Base-by-base conservation (phyloP, 495 filamentous ascomycete species). In the Astrothelium macrocarpum region DNA sequence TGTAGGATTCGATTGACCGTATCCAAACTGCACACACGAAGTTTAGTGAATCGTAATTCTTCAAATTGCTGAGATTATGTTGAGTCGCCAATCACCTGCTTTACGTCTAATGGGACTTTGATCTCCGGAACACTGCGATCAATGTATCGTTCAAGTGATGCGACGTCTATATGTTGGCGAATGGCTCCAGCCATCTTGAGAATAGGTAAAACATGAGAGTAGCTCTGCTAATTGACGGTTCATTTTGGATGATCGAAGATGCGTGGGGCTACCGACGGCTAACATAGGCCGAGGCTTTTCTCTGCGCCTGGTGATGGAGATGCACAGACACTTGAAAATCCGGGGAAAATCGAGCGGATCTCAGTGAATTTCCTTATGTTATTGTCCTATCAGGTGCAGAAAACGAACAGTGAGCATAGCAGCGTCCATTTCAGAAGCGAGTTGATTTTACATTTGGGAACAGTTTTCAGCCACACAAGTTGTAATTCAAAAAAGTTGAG, bases 1-100 rank as follows among this genome's bases (percentile, higher is more conserved):
- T 9, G 94, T 97, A 32, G 94, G 94, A 73, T 97, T 98, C 53
- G 90, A 96, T 77, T 97, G 94, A 60, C 94, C 94, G 72, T 93
- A 98, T 67, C 91, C 89, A 71, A 97, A 98, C 88, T 97, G 74
- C 36, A 61, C 11, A 18, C 32, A 2, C 43, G 62, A 43, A 20
- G 42, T 31, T 42, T 26, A 26, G 25, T 58, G 29, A 53, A 65
- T 31, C 26, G 64, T 31, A 39, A 39, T 1, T 4, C 46, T 59
- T 39, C 2, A 2, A 61, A 18, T 43, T 11, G 45, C 26, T 28
- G 60, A 26, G 16, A 28, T 23, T 5, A 20, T 32, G 26, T 20
- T 18, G 56, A 60, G n/a, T 59, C 26, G 10, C 20, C 34, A n/a
- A 32, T 62, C 78, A 90, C 91, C 86, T 97, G 94, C 75, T 96